These are phyloP conservation scores for Phoenix roebelenii DNA, from an alignment of 176 grass and related monocot species.

Conservation along the genomic window DNA sequence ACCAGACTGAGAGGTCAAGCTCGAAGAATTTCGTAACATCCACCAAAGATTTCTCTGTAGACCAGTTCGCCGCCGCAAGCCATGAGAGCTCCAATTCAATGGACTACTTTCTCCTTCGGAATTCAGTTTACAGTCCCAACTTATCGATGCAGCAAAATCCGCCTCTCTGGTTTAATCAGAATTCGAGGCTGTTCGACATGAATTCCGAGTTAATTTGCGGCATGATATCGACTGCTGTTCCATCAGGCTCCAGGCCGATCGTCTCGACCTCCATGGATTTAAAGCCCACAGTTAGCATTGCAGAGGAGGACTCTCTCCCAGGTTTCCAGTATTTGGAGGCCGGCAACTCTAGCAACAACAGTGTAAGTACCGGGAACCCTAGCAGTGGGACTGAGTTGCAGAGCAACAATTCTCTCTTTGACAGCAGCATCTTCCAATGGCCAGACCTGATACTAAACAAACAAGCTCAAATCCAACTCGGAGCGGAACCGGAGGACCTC, in stretches of 20 bases:
- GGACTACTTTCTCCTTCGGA: neutral
- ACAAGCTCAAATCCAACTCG: neutral
- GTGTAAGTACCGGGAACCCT: neutral
- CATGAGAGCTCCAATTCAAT: neutral
- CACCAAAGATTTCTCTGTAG: neutral
- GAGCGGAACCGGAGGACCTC: constrained; percentile 9
- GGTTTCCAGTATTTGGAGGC: neutral
- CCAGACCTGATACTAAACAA: neutral
- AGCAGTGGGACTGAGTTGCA: constrained; percentile 1
- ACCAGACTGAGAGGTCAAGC: neutral
- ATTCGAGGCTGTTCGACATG: neutral
- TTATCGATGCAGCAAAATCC: too few relatives aligned
- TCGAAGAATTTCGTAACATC: neutral
- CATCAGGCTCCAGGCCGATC: neutral
- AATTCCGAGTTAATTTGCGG: neutral
- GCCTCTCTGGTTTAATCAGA: constrained; percentile 1
- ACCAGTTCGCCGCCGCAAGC: neutral
- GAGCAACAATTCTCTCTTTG: constrained; percentile 2
- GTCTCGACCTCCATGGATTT: neutral
- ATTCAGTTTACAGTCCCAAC: neutral
- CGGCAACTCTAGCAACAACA: constrained; percentile 1
- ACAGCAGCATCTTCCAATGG: constrained; percentile 7
- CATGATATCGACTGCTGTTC: neutral
- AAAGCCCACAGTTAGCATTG: too few relatives aligned
- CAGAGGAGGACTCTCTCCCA: too few relatives aligned